Base-by-base conservation (phyloP, 192 early-diverging fungal species). In the Coemansia sp. region DNA sequence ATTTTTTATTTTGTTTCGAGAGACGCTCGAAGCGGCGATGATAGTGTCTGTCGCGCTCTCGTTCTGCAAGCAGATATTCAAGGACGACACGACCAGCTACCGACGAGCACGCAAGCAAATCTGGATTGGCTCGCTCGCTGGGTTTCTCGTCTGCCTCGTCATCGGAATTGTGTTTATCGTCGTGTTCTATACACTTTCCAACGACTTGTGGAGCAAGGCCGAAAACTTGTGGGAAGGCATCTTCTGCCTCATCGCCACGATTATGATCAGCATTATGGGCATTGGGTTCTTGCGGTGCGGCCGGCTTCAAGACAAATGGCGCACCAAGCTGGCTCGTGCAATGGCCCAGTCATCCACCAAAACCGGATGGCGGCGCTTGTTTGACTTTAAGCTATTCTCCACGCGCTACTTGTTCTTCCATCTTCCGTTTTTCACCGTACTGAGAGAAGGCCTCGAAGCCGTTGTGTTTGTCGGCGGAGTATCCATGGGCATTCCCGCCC, bases 401-500 rank as follows among this genome's bases (percentile, higher is more conserved):
- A 67, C 82, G 61, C 82, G 82, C 53, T 90, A 89, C 60, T 80
- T 89, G 19, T 89, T 97, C 61, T 85, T 94, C 69, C 75, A 92
- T 51, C 83, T 97, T 51, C 93, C 94, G 14, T 91, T 93, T 60
- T 72, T 93, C 37, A 93, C 93, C 11, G 87, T 97, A 8, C 71
- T 92, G 25, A 84, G 94, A 52, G 94, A 97, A 84, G 91, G 90
- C 11, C 68, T 97, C 10, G 94, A 97, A 69, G 87, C 91, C n/a
- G 83, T 97, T 21, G 85, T 97, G 9, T 92, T 97, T 76, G 80
- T 97, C 51, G 93, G 87, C 58, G 94, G 94, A 56, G 91, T 92
- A 10, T 87, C 86, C 17, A 70, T 94, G 47, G 82, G 84, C 23
- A 83, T 84, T 10, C 63, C 79, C 15, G 80, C 87, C 0, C 85